Base-by-base conservation (phyloP, 192 early-diverging fungal genomes). In the Podochytrium sp. region DNA sequence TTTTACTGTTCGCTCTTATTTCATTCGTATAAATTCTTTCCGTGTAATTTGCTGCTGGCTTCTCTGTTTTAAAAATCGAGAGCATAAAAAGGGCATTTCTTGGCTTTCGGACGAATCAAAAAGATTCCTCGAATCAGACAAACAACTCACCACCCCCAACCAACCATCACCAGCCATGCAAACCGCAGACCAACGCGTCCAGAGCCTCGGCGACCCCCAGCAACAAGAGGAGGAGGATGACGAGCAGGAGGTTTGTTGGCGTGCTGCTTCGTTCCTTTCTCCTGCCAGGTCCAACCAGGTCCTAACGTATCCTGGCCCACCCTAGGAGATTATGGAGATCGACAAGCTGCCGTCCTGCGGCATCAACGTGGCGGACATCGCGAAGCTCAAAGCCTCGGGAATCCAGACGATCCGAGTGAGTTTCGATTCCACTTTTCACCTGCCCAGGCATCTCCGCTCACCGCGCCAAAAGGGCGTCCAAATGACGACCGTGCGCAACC, bases 301-400 rank as follows among this genome's bases (percentile, higher is more conserved):
- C 29, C 66, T n/a, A n/a, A n/a, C n/a, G n/a, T n/a, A n/a, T n/a
- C n/a, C n/a, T n/a, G n/a, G n/a, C n/a, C n/a, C n/a, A n/a, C n/a
- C n/a, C n/a, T n/a, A 71, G 64, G 78, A 79, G 18, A 66, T 79
- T 43, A 67, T 77, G 40, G 49, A 70, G 2, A 75, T 80, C 25
- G 83, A 85, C 38, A 78, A 70, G 68, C 66, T 90, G 10, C 75
- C 82, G 77, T 81, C 89, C 52, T 83, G 85, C 67, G 92, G 93
- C 6, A 92, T 95, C 75, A 87, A 85, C 56, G 85, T 78, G 2
- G 89, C 90, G 0, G 93, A 95, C 78, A 95, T 95, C 70, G 78
- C 73, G n/a, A 94, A 92, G 71, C 84, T 95, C 23, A 95, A 93
- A 76, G 65, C 75, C 12, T 84, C 91, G 12, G 93, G 92, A 33